Evolutionary conservation across 257 asterid genomes (phyloP).

Genomic region (Mitragyna speciosa): DNA sequence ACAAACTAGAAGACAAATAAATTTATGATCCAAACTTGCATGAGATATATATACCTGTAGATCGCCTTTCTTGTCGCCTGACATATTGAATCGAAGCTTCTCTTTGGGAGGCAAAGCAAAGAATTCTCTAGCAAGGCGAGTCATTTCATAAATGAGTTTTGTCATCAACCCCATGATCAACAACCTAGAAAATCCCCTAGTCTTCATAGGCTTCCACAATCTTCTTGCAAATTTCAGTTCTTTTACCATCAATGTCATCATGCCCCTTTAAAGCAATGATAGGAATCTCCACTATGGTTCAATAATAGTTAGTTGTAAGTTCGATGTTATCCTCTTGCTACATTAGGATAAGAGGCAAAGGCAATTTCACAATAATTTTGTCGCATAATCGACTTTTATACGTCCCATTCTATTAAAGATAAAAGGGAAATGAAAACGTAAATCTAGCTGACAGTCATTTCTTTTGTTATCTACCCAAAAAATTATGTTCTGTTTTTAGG

Average conservation of each 20-base stretch:
- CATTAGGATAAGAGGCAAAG: no score
- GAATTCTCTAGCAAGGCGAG: conserved; percentile 50
- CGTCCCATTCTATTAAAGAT: no score
- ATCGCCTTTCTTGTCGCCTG: conserved; percentile 83
- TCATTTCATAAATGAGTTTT: conserved; percentile 48
- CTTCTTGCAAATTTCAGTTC: conserved; percentile 50
- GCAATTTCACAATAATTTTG: no score
- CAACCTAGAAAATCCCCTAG: conserved; percentile 86
- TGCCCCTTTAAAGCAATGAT: conserved; percentile 71
- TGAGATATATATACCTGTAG: conserved; percentile 51
- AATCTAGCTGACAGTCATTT: no score
- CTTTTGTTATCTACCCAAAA: no score
- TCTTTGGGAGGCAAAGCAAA: conserved; percentile 56
- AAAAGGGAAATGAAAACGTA: no score
- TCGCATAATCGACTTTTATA: no score
- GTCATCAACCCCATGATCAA: conserved; percentile 67
- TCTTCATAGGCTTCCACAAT: conserved; percentile 78
- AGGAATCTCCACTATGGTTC: no score
- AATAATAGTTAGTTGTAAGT: no score
- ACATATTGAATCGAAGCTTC: conserved; percentile 72
- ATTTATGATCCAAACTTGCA: neutral
- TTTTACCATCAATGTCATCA: conserved; percentile 26
- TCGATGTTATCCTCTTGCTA: no score
- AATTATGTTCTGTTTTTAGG: no score
- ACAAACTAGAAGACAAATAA: neutral